These are phyloP conservation scores for Eimeria maxima DNA, from an alignment of 169 alveolate genomes.

Conservation along the genomic window DNA sequence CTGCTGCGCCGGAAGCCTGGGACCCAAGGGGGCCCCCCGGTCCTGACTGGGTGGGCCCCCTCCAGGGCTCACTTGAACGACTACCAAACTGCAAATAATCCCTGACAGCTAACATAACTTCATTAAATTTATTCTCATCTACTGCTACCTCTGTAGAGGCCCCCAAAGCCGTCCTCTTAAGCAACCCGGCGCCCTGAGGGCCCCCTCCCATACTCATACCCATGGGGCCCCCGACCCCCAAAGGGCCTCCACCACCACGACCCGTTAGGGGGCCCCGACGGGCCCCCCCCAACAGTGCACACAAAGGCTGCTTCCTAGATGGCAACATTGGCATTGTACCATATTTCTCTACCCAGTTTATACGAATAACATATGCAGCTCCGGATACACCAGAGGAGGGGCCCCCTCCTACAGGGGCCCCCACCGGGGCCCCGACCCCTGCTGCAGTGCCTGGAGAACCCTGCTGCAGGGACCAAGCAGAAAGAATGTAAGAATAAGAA, in stretches of 20 bases:
- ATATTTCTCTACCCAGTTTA: conserved; percentile 78
- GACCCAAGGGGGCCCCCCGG: neutral
- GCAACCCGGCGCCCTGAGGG: conserved; percentile 31
- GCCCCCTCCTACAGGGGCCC: neutral
- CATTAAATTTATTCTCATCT: conserved; percentile 72
- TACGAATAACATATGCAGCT: conserved; percentile 38
- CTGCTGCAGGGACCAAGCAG: conserved; percentile 49
- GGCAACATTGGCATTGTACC: conserved; percentile 83
- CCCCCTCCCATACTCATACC: neutral
- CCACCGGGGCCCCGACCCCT: neutral
- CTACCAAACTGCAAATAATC: conserved; percentile 81
- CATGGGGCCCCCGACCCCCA: conserved; percentile 6
- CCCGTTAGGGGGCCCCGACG: conserved; percentile 22
- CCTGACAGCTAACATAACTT: conserved; percentile 53
- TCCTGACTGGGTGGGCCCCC: neutral
- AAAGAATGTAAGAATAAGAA: neutral
- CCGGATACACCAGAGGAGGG: conserved; percentile 32
- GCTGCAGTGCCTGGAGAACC: neutral
- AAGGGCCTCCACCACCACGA: neutral
- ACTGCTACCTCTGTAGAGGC: conserved; percentile 63
- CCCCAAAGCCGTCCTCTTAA: conserved; percentile 1
- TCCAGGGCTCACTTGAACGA: conserved; percentile 82
- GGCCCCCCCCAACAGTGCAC: conserved; percentile 69
- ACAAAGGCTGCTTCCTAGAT: conserved; percentile 81
- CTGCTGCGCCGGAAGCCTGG: neutral